A percentile compares a stretch with the other conserved stretches of the same genome.
phyloP scores from a whole-genome alignment of 345 rosid genomes.

The Orychophragmus violaceus region DNA sequence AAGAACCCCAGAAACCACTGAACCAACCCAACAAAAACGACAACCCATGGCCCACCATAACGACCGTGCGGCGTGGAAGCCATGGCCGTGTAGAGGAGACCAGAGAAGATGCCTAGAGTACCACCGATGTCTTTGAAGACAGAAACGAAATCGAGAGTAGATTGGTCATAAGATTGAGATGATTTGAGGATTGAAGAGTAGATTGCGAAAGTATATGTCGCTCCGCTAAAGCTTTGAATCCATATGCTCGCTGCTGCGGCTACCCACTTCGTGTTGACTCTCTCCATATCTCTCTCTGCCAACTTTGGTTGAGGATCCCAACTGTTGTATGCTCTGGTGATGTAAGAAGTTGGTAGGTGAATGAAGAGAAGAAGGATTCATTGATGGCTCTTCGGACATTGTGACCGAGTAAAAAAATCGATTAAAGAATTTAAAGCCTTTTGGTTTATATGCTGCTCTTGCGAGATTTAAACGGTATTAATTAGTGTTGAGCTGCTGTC shows the following conservation, averaged over 20 bases:
- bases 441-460: background rate
- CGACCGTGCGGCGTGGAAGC: slow-evolving; percentile 25
- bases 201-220: slow-evolving; percentile 74
- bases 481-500: background rate
- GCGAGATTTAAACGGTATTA: background rate
- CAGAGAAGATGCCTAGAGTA: slow-evolving; percentile 69
- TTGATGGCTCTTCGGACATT: background rate
- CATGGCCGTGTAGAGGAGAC: slow-evolving; percentile 62
- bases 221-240: slow-evolving; percentile 79
- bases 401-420: background rate
- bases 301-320: background rate
- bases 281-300: slow-evolving; percentile 15
- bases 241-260: slow-evolving; percentile 87
- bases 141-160: slow-evolving; percentile 87
- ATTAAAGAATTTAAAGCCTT: background rate
- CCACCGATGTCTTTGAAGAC: slow-evolving; percentile 96
- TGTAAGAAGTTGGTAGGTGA: background rate
- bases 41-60: slow-evolving; percentile 68
- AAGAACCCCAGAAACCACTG: slow-evolving; percentile 71
- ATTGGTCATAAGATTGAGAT: slow-evolving; percentile 74
- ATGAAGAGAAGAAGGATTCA: background rate
- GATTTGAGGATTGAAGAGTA: slow-evolving; percentile 78
- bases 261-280: slow-evolving; percentile 51
- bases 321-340: background rate
- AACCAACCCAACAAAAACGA: slow-evolving; percentile 52